Conservation (phyloP, 768 basidiomycete species). For the Crucibulum laeve region DNA sequence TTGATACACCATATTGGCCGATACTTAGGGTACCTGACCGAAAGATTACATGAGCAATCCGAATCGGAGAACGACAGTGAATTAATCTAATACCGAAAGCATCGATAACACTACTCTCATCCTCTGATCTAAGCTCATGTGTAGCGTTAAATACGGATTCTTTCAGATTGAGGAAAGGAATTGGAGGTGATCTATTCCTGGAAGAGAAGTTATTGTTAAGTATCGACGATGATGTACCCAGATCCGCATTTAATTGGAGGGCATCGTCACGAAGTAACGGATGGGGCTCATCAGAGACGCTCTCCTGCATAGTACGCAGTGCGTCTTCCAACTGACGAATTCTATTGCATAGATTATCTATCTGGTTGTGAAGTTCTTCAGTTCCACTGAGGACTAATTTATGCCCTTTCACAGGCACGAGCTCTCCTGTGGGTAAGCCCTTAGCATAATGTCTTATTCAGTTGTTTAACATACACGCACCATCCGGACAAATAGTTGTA, state of each 20-base stretch:
- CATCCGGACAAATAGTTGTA: constrained; percentile 73
- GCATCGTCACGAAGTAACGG: constrained; percentile 36
- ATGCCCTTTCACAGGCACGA: constrained; percentile 59
- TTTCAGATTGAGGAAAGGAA: not conserved
- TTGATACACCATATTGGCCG: constrained; percentile 47
- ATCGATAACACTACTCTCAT: constrained; percentile 38
- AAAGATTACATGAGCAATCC: constrained; percentile 23
- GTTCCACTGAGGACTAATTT: constrained; percentile 64
- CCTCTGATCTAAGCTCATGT: constrained; percentile 21
- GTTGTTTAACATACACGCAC: constrained; percentile 26
- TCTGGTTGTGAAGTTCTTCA: constrained; percentile 64
- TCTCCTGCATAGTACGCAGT: constrained; percentile 43
- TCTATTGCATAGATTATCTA: constrained; percentile 50
- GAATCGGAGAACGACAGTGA: constrained; percentile 45
- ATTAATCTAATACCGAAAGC: constrained; percentile 35
- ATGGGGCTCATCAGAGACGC: constrained; percentile 44
- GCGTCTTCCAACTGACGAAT: constrained; percentile 61
- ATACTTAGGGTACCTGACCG: constrained; percentile 52
- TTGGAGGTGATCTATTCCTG: not conserved
- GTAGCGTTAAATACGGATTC: not conserved
- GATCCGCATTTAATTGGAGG: constrained; percentile 14
- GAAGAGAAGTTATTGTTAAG: not conserved
- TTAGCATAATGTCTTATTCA: too few relatives aligned
- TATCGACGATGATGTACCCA: not conserved
- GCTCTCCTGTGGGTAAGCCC: too few relatives aligned